These are phyloP conservation scores for Synchytrium microbalum DNA, from an alignment of 371 early-diverging fungal genomes.

Conservation along the genomic window DNA sequence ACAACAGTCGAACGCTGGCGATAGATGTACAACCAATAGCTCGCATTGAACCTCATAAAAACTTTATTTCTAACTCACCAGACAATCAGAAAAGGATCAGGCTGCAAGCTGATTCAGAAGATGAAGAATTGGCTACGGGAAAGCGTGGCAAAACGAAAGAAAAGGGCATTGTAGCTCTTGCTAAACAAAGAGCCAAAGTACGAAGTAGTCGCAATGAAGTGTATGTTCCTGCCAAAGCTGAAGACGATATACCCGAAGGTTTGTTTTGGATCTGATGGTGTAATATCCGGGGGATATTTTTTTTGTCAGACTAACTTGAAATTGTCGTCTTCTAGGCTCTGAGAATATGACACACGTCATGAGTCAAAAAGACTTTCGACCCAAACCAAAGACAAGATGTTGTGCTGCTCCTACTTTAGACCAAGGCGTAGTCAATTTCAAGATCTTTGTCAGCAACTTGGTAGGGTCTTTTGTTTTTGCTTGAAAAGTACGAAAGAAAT, in stretches of 20 bases:
- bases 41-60: no score
- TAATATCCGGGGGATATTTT: no score
- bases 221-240: not conserved
- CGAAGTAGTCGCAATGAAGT: not conserved
- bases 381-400: not conserved
- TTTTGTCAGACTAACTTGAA: no score
- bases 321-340: not conserved
- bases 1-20: no score
- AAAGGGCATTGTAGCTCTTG: not conserved
- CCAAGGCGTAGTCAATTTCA: not conserved
- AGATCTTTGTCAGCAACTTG: not conserved
- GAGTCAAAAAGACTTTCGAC: not conserved
- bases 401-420: not conserved
- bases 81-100: no score
- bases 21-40: no score
- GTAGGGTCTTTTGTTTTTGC: not conserved
- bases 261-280: not conserved
- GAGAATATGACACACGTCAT: not conserved
- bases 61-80: no score
- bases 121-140: no score
- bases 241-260: not conserved
- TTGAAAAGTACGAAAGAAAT: no score
- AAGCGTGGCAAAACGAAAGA: not conserved
- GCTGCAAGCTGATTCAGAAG: no score
- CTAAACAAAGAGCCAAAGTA: not conserved